Conservation (phyloP, 2,329 filamentous ascomycete species). For the Apiospora phragmitis region DNA sequence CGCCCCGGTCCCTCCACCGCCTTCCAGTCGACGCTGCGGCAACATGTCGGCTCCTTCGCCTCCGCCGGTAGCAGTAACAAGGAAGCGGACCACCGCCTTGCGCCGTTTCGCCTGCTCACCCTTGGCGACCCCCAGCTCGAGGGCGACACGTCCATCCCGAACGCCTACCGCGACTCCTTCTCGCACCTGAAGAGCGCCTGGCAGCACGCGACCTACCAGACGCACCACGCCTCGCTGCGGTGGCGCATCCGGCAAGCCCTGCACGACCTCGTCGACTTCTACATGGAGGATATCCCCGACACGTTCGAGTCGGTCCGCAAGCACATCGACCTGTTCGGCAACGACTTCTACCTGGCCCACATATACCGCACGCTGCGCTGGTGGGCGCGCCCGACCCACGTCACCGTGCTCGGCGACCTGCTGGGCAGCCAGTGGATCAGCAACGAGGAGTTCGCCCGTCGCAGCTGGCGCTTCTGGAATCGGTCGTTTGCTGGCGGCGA, state of each 20-base stretch:
- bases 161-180: conserved; percentile 51
- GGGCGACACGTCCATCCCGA: conserved; percentile 81
- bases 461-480: conserved; percentile 77
- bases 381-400: conserved; percentile 84
- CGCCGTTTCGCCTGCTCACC: conserved; percentile 83
- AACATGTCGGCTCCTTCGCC: conserved; percentile 32
- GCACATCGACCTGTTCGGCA: conserved; percentile 83
- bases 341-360: conserved; percentile 92
- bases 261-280: conserved; percentile 62
- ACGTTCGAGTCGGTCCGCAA: conserved; percentile 71
- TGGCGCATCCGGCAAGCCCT: conserved; percentile 52
- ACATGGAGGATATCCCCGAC: conserved; percentile 67
- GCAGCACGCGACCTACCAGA: conserved; percentile 49
- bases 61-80: conserved; percentile 25
- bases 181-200: conserved; percentile 52
- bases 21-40: conserved; percentile 39
- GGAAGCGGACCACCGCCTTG: conserved; percentile 36
- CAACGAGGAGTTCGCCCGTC: conserved; percentile 76
- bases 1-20: conserved; percentile 25
- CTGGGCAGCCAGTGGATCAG: conserved; percentile 94
- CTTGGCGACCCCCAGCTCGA: conserved; percentile 93
- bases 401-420: conserved; percentile 86
- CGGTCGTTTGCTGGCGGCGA: conserved; percentile 71
- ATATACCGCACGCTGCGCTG: conserved; percentile 82
- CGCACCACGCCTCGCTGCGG: conserved; percentile 46